Base-by-base conservation (phyloP, 2,329 filamentous ascomycete species). In the Botrytis aclada region DNA sequence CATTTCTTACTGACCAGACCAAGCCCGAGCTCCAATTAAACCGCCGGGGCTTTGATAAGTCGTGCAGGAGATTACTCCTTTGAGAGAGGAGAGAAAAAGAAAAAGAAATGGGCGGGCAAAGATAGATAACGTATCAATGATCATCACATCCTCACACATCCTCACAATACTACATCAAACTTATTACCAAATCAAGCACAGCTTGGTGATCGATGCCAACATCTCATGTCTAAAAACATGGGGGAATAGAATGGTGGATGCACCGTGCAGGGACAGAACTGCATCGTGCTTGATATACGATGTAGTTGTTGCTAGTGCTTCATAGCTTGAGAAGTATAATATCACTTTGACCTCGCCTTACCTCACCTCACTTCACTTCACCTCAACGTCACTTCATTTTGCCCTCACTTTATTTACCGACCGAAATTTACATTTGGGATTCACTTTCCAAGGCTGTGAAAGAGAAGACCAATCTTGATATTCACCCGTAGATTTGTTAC, bases 121-220 rank as follows among this genome's bases (percentile, higher is more conserved):
- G 60, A 62, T 43, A 63, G 39, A 63, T 63, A 63, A 63, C 61
- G 61, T 63, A 29, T 63, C 61, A 63, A 43, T 41, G 18, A 29
- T 43, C 10, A 32, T 63, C 18, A 29, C 39, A 20, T 4, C 12
- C 25, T 9, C n/a, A 10, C 16, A 29, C 37, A 20, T n/a, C n/a
- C n/a, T n/a, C 14, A 1, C 32, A 22, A 22, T 29, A 4, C 37
- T n/a, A 18, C 43, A 51, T 25, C 14, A n/a, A 39, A 51, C 37
- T n/a, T 54, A 51, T 66, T 51, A 54, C 63, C 1, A n/a, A 37
- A 51, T 66, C 32, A 20, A 54, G 45, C n/a, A 37, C 39, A 32
- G 60, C 25, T 16, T 62, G 60, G 25, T 39, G 34, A 61, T 61
- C 25, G 14, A 61, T 61, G 22, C 22, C 1, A 18, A 9, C 7